Evolutionary conservation across 2,329 filamentous ascomycete species (phyloP).

Genomic region (Herpotrichia juniperi): DNA sequence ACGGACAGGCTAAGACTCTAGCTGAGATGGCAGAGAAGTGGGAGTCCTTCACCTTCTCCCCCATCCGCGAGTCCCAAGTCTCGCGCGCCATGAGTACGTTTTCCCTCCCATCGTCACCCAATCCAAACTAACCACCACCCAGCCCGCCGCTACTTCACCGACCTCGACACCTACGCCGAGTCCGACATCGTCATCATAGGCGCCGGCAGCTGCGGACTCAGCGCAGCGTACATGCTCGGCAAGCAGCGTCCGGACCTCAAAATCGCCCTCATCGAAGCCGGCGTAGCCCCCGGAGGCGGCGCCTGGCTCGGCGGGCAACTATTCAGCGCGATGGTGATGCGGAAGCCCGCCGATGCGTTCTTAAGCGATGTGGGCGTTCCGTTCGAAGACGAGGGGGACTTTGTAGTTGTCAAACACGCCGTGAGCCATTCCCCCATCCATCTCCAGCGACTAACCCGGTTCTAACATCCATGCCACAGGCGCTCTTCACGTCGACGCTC

Average conservation of each 20-base stretch:
- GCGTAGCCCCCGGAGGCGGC: conserved; percentile 81
- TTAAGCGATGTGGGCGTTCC: conserved; percentile 80
- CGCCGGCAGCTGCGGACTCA: conserved; percentile 86
- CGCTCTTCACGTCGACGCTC: conserved; percentile 88
- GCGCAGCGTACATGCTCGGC: conserved; percentile 82
- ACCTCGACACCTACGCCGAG: conserved; percentile 88
- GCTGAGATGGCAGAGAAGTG: conserved; percentile 76
- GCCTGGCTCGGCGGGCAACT: conserved; percentile 94
- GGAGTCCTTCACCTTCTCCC: conserved; percentile 80
- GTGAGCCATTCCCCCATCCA: conserved; percentile 11
- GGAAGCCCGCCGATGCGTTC: conserved; percentile 88
- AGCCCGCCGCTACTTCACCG: conserved; percentile 83
- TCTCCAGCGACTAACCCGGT: neutral
- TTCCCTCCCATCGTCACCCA: neutral
- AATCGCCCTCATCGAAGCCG: conserved; percentile 86
- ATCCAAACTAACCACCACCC: conserved; percentile 1
- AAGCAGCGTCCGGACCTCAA: conserved; percentile 86
- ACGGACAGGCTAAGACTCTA: conserved; percentile 60
- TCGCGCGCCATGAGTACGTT: conserved; percentile 79
- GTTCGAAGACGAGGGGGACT: conserved; percentile 86
- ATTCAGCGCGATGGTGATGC: conserved; percentile 94
- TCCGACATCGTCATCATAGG: conserved; percentile 93
- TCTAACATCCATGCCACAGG: conserved; percentile 37
- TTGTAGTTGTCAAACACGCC: conserved; percentile 92
- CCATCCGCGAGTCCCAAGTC: conserved; percentile 90